Evolutionary conservation across 805 yeast species (phyloP).

Genomic region (Candida sphagnicola): DNA sequence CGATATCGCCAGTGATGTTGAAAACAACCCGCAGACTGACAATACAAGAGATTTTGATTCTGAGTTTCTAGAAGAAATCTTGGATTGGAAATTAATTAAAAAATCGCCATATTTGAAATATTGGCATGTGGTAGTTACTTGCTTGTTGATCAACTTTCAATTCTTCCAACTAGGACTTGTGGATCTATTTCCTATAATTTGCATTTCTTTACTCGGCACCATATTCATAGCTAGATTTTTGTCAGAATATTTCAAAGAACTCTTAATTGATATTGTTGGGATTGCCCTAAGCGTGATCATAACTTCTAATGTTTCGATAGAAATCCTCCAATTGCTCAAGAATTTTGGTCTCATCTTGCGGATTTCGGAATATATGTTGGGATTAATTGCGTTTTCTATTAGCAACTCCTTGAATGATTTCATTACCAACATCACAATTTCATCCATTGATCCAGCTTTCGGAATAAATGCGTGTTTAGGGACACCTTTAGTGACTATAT

Average conservation of each 20-base stretch:
- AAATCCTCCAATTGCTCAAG: constrained; percentile 29
- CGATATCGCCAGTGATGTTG: not conserved
- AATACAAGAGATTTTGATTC: not conserved
- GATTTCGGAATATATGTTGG: constrained; percentile 45
- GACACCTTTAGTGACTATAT: constrained; percentile 45
- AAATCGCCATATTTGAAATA: constrained; percentile 1
- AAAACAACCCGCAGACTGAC: not conserved
- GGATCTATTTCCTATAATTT: constrained; percentile 6
- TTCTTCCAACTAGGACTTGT: constrained; percentile 11
- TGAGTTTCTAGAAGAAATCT: not conserved
- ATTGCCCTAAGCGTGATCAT: constrained; percentile 21
- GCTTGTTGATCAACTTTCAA: constrained; percentile 14
- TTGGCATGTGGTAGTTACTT: constrained; percentile 18
- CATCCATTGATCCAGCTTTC: constrained; percentile 29
- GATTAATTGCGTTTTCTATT: constrained; percentile 44
- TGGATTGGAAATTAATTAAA: not conserved
- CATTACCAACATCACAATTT: constrained; percentile 46
- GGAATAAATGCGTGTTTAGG: constrained; percentile 55
- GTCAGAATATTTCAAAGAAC: not conserved
- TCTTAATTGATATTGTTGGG: constrained; percentile 15
- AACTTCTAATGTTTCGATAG: constrained; percentile 22
- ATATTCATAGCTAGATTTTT: not conserved
- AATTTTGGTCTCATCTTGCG: constrained; percentile 42
- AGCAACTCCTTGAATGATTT: constrained; percentile 52
- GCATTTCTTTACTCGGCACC: not conserved